phyloP scores from a whole-genome alignment of 2,329 filamentous ascomycete genomes.

The Didymella pinodella region DNA sequence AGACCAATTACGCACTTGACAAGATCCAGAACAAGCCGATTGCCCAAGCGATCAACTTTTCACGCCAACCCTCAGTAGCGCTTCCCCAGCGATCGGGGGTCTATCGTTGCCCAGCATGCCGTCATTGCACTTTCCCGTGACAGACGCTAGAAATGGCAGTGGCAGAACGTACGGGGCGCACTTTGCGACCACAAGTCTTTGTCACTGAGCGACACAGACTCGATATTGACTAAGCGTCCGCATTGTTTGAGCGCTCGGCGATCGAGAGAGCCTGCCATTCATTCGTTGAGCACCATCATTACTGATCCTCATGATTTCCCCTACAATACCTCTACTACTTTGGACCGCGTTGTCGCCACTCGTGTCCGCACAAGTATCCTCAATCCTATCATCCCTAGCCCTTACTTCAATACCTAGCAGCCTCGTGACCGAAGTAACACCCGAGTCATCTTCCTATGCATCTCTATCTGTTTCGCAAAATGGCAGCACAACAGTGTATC shows the following conservation, averaged over 20 bases:
- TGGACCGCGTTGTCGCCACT: conserved; percentile 18
- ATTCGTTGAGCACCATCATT: conserved; percentile 10
- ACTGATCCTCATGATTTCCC: conserved; percentile 26
- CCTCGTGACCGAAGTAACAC: conserved; percentile 3
- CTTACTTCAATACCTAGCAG: conserved; percentile 22
- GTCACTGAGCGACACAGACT: neutral
- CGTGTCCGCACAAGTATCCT: conserved; percentile 27
- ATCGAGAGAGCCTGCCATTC: conserved; percentile 19
- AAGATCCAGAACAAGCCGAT: conserved; percentile 9
- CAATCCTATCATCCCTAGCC: conserved; percentile 17
- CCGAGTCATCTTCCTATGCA: conserved; percentile 11
- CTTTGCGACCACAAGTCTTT: neutral
- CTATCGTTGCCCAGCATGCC: conserved; percentile 21
- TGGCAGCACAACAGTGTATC: conserved; percentile 22
- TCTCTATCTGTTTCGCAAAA: conserved; percentile 23
- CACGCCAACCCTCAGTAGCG: conserved; percentile 15
- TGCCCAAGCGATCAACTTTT: conserved; percentile 8
- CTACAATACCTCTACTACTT: conserved; percentile 15
- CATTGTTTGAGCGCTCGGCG: conserved; percentile 15
- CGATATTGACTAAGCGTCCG: conserved; percentile 1
- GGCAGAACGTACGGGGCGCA: neutral
- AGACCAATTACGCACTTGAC: conserved; percentile 4
- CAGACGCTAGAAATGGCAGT: conserved; percentile 12
- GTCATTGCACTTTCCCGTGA: conserved; percentile 29
- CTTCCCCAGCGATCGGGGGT: conserved; percentile 27